Evolutionary conservation across 1,139 yeast genomes (phyloP).

Genomic region (Candida mesenterica): DNA sequence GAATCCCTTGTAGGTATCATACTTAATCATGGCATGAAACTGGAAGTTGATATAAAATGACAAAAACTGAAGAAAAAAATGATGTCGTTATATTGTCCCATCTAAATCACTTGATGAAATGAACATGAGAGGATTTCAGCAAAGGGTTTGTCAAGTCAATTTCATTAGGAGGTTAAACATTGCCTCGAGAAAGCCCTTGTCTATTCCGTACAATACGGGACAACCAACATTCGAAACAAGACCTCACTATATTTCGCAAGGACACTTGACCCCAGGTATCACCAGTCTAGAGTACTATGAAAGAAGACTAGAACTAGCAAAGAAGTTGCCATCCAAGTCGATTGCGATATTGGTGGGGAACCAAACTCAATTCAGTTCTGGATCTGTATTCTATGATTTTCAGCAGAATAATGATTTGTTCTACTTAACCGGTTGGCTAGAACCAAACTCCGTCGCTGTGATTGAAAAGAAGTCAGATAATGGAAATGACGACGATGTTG

Average conservation of each 20-base stretch:
- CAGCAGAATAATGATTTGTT: slow-evolving; percentile 88
- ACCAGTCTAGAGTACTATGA: slow-evolving; percentile 76
- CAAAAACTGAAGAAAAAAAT: no score
- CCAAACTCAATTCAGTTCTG: slow-evolving; percentile 74
- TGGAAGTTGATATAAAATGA: no score
- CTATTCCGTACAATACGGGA: slow-evolving; percentile 50
- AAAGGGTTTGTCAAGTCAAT: background rate
- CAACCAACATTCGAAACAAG: slow-evolving; percentile 88
- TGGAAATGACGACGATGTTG: slow-evolving; percentile 50
- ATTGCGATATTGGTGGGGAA: slow-evolving; percentile 76
- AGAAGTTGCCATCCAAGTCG: slow-evolving; percentile 59
- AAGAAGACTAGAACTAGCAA: slow-evolving; percentile 60
- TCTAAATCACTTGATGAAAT: no score
- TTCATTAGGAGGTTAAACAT: background rate
- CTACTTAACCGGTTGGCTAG: slow-evolving; percentile 90
- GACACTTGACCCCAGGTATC: slow-evolving; percentile 88
- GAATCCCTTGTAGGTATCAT: slow-evolving; percentile 16
- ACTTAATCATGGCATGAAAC: slow-evolving; percentile 10
- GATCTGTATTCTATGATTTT: slow-evolving; percentile 86
- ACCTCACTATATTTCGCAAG: slow-evolving; percentile 69
- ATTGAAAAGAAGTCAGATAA: slow-evolving; percentile 58
- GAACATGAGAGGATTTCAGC: no score
- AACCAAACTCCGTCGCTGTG: slow-evolving; percentile 79
- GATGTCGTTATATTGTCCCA: no score
- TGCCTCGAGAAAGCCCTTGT: background rate